phyloP scores from a whole-genome alignment of 1,284 basidiomycete species.

The Cryptococcus sp. region DNA sequence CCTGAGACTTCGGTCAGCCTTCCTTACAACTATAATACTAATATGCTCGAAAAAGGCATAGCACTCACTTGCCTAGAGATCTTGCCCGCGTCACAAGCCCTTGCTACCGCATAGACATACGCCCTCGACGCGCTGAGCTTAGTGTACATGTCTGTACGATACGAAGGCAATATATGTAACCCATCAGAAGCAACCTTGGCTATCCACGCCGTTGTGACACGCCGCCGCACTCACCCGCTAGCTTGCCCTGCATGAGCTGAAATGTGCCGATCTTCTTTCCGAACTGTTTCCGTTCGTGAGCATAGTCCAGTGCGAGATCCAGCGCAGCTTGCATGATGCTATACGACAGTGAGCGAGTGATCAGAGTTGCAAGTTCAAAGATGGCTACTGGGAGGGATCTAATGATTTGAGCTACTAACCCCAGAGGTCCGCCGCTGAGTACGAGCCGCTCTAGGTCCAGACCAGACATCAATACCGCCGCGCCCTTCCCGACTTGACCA shows the following conservation, averaged over 20 bases:
- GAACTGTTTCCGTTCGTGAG: constrained; percentile 90
- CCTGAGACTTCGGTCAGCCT: constrained; percentile 56
- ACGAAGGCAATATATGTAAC: not conserved
- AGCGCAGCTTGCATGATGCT: constrained; percentile 96
- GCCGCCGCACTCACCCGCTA: constrained; percentile 45
- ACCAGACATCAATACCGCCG: constrained; percentile 88
- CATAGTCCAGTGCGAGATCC: constrained; percentile 82
- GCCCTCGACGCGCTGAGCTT: constrained; percentile 83
- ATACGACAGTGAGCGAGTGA: not conserved
- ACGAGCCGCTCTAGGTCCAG: constrained; percentile 90
- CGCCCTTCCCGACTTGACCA: constrained; percentile 76
- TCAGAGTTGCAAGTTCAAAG: too few species aligned
- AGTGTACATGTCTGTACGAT: constrained; percentile 81
- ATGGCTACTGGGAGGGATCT: too few species aligned
- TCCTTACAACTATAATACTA: too few species aligned
- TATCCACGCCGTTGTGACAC: too few species aligned
- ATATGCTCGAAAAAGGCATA: not conserved
- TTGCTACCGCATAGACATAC: constrained; percentile 90
- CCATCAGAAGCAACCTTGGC: too few species aligned
- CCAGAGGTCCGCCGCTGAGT: constrained; percentile 77
- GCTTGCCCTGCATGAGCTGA: constrained; percentile 89
- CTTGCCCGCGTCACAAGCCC: constrained; percentile 79
- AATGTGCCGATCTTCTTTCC: constrained; percentile 84
- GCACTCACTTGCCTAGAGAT: constrained; percentile 73
- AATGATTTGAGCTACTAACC: constrained; percentile 35